Base-by-base conservation (phyloP, 495 filamentous ascomycete species). In the Penicillium egyptiacum region DNA sequence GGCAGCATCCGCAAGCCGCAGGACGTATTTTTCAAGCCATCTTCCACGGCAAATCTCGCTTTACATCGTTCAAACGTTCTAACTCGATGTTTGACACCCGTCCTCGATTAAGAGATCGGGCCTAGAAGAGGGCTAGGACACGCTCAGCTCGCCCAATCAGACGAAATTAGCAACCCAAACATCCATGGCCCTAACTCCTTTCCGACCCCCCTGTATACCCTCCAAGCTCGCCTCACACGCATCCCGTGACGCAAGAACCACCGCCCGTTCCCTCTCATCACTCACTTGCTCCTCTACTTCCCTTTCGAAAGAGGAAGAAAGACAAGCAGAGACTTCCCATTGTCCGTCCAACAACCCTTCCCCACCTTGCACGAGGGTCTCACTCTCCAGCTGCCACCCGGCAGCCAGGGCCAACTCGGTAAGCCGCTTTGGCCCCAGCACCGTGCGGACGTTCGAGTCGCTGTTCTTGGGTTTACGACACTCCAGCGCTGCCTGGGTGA, bases 111-210 rank as follows among this genome's bases (percentile, higher is more conserved):
- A 31, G 9, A 31, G 30, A 31, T 31, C 30, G 30, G 9, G 9
- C 30, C 12, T 11, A 19, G 37, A 40, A 40, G 37, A 40, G 16
- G 23, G 16, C 16, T 49, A 35, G 28, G 28, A 33, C 46, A 49
- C 28, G 17, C 46, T 33, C 17, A 33, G 42, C 37, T 50, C 17
- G 22, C 70, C 16, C 58, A 61, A 16, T 59, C 57, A 55, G 64
- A 77, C 62, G 25, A 62, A 78, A 67, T 8, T 54, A 37, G 64
- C 76, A 58, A 70, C 69, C 77, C 79, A 81, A 51, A 76, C 70
- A 74, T 79, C 76, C 77, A 80, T 80, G 23, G 69, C 66, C 62
- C 66, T 69, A 33, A 75, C 71, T 26, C 62, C 63, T 56, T 71
- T 65, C 57, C 62, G 59, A 11, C 69, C 72, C 1, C 67, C 70